Conservation (phyloP, 139 green algal genomes). For the Chlorella sp. region DNA sequence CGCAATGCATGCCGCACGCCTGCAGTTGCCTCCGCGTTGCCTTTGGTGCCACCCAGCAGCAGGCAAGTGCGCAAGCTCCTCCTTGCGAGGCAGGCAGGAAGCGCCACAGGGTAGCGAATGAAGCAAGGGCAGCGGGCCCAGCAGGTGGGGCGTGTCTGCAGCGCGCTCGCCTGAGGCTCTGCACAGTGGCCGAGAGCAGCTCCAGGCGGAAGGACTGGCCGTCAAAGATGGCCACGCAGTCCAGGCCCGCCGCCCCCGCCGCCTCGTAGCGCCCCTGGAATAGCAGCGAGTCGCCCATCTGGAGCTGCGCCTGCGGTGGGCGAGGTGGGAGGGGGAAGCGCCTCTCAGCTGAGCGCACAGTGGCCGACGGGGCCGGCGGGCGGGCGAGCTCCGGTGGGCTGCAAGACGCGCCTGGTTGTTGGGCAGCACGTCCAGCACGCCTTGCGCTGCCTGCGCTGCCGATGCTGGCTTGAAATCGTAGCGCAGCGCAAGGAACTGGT, state of each 20-base stretch:
- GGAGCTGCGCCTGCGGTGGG: constrained; percentile 8
- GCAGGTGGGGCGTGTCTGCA: no score
- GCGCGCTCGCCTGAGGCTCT: background rate
- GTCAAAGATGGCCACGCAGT: constrained; percentile 29
- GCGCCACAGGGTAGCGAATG: no score
- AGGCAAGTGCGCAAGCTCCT: no score
- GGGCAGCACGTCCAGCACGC: constrained; percentile 17
- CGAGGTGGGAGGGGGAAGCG: background rate
- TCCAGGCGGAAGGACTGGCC: constrained; percentile 20
- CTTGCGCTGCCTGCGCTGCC: background rate
- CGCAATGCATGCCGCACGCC: no score
- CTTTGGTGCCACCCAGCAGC: no score
- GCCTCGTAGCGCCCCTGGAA: constrained; percentile 21
- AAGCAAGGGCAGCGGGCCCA: no score
- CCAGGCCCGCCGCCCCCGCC: constrained; percentile 13
- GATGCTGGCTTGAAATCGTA: constrained; percentile 32
- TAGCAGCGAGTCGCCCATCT: constrained; percentile 1
- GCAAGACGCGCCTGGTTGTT: constrained; percentile 1
- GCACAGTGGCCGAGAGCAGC: background rate
- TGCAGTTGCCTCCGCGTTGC: no score
- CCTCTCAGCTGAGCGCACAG: background rate
- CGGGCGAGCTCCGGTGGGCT: background rate
- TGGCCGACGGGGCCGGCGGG: no score
- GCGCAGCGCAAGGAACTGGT: constrained; percentile 18
- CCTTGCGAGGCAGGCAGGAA: no score